phyloP scores from a whole-genome alignment of 352 stramenopile species.

The Phytophthora europaea region DNA sequence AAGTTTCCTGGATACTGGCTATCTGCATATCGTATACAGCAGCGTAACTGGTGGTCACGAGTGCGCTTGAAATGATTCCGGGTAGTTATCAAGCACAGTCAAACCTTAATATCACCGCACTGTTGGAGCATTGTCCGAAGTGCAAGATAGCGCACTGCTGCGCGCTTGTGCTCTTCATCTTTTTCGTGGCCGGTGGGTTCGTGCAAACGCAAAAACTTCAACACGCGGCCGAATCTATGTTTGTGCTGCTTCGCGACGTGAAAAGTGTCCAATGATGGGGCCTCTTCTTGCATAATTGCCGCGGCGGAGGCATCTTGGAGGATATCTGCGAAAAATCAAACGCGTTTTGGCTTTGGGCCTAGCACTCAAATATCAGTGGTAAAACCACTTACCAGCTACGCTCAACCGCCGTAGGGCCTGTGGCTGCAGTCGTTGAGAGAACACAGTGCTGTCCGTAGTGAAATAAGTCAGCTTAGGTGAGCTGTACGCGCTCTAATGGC shows the following conservation, averaged over 20 bases:
- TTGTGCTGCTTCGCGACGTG: conserved; percentile 50
- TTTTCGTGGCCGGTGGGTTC: conserved; percentile 69
- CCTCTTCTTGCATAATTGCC: conserved; percentile 31
- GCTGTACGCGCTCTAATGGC: background rate
- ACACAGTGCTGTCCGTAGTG: conserved; percentile 40
- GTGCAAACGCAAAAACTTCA: conserved; percentile 67
- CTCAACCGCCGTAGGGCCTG: conserved; percentile 57
- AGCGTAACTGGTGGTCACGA: background rate
- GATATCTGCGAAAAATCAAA: conserved; percentile 49
- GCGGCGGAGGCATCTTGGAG: conserved; percentile 51
- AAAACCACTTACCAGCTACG: conserved; percentile 44
- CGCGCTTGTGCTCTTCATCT: conserved; percentile 63
- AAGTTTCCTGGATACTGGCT: conserved; percentile 51
- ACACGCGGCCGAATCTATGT: conserved; percentile 47
- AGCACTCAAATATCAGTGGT: background rate
- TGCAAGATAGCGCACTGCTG: conserved; percentile 60
- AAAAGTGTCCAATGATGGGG: conserved; percentile 49
- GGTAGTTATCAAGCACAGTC: background rate
- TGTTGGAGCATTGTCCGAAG: conserved; percentile 64
- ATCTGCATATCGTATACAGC: conserved; percentile 39
- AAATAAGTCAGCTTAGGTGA: background rate
- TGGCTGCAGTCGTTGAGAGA: conserved; percentile 55
- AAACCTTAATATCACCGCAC: conserved; percentile 65
- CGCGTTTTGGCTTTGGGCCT: background rate
- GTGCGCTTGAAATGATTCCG: background rate